phyloP scores from a whole-genome alignment of 768 basidiomycete species.

The Gyrodon lividus region DNA sequence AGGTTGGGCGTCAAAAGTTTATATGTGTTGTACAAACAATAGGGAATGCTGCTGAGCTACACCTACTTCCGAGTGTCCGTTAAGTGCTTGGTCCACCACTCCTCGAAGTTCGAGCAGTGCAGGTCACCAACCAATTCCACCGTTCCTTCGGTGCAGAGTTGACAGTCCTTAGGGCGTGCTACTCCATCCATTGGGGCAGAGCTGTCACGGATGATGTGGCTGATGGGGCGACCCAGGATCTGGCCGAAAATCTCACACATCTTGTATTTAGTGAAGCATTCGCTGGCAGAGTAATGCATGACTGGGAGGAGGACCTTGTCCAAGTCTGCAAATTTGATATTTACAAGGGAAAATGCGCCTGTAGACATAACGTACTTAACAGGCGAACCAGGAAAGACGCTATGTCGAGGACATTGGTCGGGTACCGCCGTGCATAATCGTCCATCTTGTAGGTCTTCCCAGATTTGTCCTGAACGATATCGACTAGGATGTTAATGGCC shows the following conservation, averaged over 20 bases:
- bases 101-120: conserved; percentile 67
- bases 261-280: conserved; percentile 90
- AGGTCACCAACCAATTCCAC: conserved; percentile 63
- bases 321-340: conserved; percentile 28
- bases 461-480: conserved; percentile 83
- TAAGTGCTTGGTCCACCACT: conserved; percentile 76
- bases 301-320: conserved; percentile 44
- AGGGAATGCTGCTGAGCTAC: not conserved
- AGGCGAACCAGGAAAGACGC: conserved; percentile 81
- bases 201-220: conserved; percentile 72
- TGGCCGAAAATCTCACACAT: conserved; percentile 80
- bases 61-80: conserved; percentile 15
- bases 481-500: conserved; percentile 85
- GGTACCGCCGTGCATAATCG: conserved; percentile 88
- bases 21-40: conserved; percentile 4
- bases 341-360: not conserved
- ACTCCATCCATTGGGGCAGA: conserved; percentile 68
- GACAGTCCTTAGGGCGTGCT: conserved; percentile 76
- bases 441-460: conserved; percentile 95
- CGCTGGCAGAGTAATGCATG: conserved; percentile 81
- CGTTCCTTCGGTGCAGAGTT: conserved; percentile 75
- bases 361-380: conserved; percentile 45
- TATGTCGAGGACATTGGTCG: conserved; percentile 88
- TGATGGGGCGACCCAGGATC: conserved; percentile 66
- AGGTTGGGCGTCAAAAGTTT: not conserved